These are phyloP conservation scores for Sporothrix phasma DNA, from an alignment of 2,329 filamentous ascomycete genomes.

Conservation along the genomic window DNA sequence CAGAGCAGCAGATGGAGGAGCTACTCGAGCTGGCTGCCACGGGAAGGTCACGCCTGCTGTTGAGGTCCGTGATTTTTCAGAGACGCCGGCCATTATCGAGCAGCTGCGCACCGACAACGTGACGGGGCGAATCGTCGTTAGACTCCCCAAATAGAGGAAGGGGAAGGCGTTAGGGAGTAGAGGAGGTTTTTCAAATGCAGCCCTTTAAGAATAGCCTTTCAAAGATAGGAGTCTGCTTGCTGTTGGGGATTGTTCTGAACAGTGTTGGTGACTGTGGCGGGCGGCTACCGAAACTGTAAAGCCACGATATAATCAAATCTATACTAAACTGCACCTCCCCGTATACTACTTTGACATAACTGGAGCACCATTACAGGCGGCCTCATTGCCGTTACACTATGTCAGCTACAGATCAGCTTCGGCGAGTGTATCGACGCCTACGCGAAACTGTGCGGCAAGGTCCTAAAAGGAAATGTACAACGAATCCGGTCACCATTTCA, in stretches of 20 bases:
- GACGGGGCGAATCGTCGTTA: not conserved
- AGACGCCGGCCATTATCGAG: not conserved
- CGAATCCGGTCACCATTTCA: slow-evolving; percentile 19
- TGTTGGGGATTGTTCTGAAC: no score
- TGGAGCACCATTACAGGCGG: slow-evolving; percentile 14
- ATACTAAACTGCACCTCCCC: no score
- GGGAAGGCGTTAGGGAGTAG: no score
- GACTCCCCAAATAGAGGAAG: not conserved
- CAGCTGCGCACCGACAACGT: not conserved
- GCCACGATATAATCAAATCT: no score
- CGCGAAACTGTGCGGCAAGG: not conserved
- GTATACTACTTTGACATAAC: not conserved
- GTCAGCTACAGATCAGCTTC: slow-evolving; percentile 11
- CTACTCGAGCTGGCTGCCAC: not conserved
- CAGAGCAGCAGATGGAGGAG: not conserved
- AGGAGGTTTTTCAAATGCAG: no score
- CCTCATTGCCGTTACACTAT: slow-evolving; percentile 15
- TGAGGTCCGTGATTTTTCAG: not conserved
- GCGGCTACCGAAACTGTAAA: no score
- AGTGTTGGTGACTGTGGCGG: no score
- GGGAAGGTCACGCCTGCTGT: not conserved
- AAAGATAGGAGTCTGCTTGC: no score
- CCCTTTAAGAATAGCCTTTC: no score
- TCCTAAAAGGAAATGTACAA: no score
- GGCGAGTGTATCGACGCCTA: slow-evolving; percentile 13